Evolutionary conservation across 305 asterid genomes (phyloP).

Genomic region (Fraxinus nigra): DNA sequence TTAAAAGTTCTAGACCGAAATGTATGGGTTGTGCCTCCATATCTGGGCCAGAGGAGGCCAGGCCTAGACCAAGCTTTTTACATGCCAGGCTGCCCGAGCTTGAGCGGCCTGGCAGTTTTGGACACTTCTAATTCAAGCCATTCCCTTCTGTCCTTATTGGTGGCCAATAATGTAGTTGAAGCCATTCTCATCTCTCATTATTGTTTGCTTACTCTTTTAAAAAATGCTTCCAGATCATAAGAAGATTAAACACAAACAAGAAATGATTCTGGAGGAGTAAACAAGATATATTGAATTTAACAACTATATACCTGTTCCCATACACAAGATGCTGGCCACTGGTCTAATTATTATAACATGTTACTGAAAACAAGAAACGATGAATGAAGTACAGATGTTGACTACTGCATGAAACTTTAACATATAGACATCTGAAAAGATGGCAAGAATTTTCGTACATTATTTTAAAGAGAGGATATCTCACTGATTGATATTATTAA

Average conservation of each 20-base stretch:
- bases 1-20: background rate
- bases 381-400: slow-evolving; percentile 24
- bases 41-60: background rate
- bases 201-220: background rate
- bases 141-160: background rate
- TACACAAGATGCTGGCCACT: background rate
- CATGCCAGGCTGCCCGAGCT: background rate
- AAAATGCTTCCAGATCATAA: background rate
- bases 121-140: background rate
- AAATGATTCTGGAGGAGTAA: background rate
- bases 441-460: slow-evolving; percentile 11
- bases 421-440: slow-evolving; percentile 11
- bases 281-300: background rate
- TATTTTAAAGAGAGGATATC: slow-evolving; percentile 11
- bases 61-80: background rate
- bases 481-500: slow-evolving; percentile 32
- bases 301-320: background rate
- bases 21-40: background rate
- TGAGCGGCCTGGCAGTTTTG: background rate
- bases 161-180: background rate
- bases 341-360: background rate
- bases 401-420: slow-evolving; percentile 28
- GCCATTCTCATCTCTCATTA: background rate
- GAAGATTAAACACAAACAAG: background rate
- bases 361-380: background rate